These are phyloP conservation scores for Mucuna pruriens DNA, from an alignment of 306 rosid genomes.

Conservation along the genomic window DNA sequence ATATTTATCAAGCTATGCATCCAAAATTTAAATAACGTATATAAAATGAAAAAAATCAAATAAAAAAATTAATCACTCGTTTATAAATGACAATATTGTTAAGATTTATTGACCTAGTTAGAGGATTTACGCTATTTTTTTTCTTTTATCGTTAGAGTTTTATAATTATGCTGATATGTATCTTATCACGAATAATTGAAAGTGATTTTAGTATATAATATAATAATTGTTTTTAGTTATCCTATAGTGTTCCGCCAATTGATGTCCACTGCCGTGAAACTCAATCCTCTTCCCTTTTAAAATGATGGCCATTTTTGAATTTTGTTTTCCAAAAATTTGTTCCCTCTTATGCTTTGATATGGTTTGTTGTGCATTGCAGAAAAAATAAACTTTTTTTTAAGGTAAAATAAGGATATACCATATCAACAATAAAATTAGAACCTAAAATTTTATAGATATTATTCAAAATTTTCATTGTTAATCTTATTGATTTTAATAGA, in stretches of 20 bases:
- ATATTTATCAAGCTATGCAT: no score
- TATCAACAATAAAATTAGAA: no score
- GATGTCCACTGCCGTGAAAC: neutral
- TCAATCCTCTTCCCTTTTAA: neutral
- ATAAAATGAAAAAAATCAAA: no score
- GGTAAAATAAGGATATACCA: no score
- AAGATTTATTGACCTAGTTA: no score
- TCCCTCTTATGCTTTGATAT: neutral
- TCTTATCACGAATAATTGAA: neutral
- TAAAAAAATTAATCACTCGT: no score
- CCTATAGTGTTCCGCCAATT: neutral
- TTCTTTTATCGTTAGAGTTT: neutral
- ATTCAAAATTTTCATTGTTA: no score
- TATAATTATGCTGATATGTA: neutral
- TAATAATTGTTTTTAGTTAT: neutral
- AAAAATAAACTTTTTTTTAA: no score
- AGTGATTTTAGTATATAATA: slow-evolving; percentile 2
- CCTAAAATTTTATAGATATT: no score
- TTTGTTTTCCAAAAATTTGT: neutral
- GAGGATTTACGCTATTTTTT: neutral
- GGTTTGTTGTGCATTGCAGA: neutral
- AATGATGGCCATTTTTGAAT: neutral
- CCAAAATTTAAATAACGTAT: no score
- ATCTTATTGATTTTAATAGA: no score
- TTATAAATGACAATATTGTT: no score